Base-by-base conservation (phyloP, 2,329 filamentous ascomycete genomes). In the Hymenoscyphus scutula region DNA sequence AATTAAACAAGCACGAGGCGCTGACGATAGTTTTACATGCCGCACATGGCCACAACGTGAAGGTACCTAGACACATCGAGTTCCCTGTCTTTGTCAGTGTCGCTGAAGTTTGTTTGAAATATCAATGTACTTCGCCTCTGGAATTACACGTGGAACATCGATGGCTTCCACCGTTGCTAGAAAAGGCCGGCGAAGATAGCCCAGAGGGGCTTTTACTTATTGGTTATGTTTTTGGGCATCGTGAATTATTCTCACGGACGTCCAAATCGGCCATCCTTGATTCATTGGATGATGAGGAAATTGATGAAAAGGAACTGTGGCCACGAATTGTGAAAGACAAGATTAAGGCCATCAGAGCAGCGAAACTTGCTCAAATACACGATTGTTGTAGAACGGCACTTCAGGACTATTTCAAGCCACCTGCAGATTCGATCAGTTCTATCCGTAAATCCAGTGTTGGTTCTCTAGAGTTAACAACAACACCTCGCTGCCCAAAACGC, bases 131-230 rank as follows among this genome's bases (percentile, higher is more conserved):
- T 0, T 78, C 79, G 0, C 82, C 82, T 0, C 69, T 84, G 0
- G 81, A 83, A 63, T 65, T 80, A 5, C 69, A 78, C 7, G 81
- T 84, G 4, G 81, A 83, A 64, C 78, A 82, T 64, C 68, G 75
- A 41, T 84, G 82, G 82, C 67, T 84, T 19, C 81, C 80, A 1
- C 76, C 80, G 53, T 84, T 81, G 82, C 75, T 80, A 68, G 77
- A 80, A 64, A 78, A 77, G 1, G 77, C 75, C 1, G 58, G 54
- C 2, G 78, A 81, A n/a, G 76, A 79, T 51, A 80, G 81, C 75
- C 76, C 80, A 0, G 80, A 81, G 51, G 82, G 79, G 0, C 75
- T 83, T 1, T 68, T 84, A 57, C 72, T 83, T 17, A 82, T 84
- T 55, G 81, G 79, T 66, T 84, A 82, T 65, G 79, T 78, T 0